These are phyloP conservation scores for Eleusine coracana DNA, from an alignment of 176 grass and related monocot species.

Conservation along the genomic window DNA sequence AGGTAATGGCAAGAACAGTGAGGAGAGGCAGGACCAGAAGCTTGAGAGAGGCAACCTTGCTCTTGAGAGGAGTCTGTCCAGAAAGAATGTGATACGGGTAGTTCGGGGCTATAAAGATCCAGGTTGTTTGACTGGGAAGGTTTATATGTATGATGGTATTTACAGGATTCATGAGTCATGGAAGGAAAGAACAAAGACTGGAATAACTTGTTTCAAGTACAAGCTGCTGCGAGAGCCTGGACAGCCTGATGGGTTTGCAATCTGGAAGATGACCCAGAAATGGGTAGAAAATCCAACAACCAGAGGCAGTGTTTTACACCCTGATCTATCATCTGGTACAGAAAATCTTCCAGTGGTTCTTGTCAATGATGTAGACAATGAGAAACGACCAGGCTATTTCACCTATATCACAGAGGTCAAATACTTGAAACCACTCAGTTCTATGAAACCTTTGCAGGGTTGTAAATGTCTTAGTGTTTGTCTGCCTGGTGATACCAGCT, in stretches of 20 bases:
- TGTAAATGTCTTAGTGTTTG: slow-evolving; percentile 77
- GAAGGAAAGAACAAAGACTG: slow-evolving; percentile 73
- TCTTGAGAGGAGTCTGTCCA: slow-evolving; percentile 71
- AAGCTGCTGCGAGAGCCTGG: slow-evolving; percentile 74
- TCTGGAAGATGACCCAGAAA: slow-evolving; percentile 81
- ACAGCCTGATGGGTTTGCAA: slow-evolving; percentile 69
- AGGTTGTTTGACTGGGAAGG: slow-evolving; percentile 57
- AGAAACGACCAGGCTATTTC: slow-evolving; percentile 75
- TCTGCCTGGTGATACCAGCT: slow-evolving; percentile 65
- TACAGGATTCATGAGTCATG: slow-evolving; percentile 85
- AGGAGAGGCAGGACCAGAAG: slow-evolving; percentile 76
- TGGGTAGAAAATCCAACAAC: slow-evolving; percentile 72
- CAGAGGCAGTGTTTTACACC: slow-evolving; percentile 64
- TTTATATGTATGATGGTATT: slow-evolving; percentile 96
- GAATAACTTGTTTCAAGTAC: slow-evolving; percentile 84
- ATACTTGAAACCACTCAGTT: slow-evolving; percentile 47
- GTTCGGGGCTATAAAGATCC: slow-evolving; percentile 80
- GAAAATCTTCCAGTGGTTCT: slow-evolving; percentile 88
- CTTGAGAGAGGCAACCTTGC: slow-evolving; percentile 93
- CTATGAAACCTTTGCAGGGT: slow-evolving; percentile 54
- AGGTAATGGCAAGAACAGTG: slow-evolving; percentile 64
- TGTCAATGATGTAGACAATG: slow-evolving; percentile 77
- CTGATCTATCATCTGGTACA: slow-evolving; percentile 80
- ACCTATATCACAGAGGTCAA: slow-evolving; percentile 66
- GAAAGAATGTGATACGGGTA: slow-evolving; percentile 83